Percentiles rank a stretch among this genome's conserved stretches.
Evolutionary conservation across 129 eudicot genomes (phyloP).

Genomic region (Tagetes erecta): DNA sequence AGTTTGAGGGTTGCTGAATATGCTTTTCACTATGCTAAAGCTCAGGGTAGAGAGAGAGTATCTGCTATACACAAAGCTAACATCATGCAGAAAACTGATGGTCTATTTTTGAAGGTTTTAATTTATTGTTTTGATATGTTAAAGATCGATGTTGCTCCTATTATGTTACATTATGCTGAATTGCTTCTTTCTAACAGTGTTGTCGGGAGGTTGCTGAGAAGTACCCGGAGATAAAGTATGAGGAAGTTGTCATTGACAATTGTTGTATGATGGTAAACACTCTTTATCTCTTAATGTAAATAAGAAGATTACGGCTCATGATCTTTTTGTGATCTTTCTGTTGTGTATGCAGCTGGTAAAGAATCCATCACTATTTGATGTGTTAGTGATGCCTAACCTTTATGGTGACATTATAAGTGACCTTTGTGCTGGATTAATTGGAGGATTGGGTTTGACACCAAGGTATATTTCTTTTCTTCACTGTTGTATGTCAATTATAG

Average conservation of each 20-base stretch:
- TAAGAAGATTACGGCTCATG: neutral
- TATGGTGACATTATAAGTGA: conserved; percentile 93
- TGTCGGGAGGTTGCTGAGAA: conserved; percentile 97
- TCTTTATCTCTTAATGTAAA: neutral
- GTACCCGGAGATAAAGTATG: conserved; percentile 87
- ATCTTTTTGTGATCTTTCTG: neutral
- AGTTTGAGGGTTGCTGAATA: conserved; percentile 96
- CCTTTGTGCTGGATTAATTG: conserved; percentile 93
- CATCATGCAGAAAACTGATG: conserved; percentile 97
- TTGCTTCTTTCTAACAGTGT: conserved; percentile 45
- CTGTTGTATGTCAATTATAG: neutral
- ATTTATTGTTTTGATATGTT: conserved; percentile 2
- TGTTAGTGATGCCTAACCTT: conserved; percentile 88
- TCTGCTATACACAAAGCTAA: conserved; percentile 98
- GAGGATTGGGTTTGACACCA: conserved; percentile 85
- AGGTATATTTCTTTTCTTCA: conserved; percentile 49
- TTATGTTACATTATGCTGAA: conserved; percentile 20
- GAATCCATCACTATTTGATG: conserved; percentile 92
- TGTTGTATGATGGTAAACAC: conserved; percentile 88
- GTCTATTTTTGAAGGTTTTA: conserved; percentile 84
- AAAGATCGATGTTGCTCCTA: neutral
- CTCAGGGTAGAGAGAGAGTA: conserved; percentile 87
- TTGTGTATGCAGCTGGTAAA: conserved; percentile 71
- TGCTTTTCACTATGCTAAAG: conserved; percentile 88
- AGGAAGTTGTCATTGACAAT: conserved; percentile 95